phyloP scores from a whole-genome alignment of 306 rosid genomes.

The Cicer arietinum region DNA sequence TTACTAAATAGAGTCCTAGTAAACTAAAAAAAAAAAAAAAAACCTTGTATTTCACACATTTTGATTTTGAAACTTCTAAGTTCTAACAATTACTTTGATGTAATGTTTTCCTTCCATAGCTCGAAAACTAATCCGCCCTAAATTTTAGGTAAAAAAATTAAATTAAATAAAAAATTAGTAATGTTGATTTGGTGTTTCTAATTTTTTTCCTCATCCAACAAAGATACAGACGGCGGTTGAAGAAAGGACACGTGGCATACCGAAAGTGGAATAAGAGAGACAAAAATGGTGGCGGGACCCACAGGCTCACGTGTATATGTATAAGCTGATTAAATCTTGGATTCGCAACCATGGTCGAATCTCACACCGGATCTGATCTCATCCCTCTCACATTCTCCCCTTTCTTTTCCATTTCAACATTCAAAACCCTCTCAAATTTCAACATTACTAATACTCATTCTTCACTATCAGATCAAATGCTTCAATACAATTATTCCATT shows the following conservation, averaged over 20 bases:
- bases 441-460: constrained; percentile 4
- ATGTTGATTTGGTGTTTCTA: neutral
- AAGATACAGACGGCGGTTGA: constrained; percentile 46
- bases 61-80: too few relatives aligned
- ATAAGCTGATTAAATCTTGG: constrained; percentile 51
- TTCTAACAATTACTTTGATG: too few relatives aligned
- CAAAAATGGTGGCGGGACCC: constrained; percentile 51
- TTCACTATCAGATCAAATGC: constrained; percentile 43
- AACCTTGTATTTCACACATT: too few relatives aligned
- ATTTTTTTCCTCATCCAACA: constrained; percentile 33
- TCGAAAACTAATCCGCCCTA: too few relatives aligned
- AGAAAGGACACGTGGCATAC: constrained; percentile 51
- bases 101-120: too few relatives aligned
- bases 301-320: constrained; percentile 69
- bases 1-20: too few relatives aligned
- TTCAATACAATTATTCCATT: constrained; percentile 41
- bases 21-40: too few relatives aligned
- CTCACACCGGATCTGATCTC: constrained; percentile 58
- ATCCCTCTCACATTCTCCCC: neutral
- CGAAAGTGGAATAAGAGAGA: constrained; percentile 23
- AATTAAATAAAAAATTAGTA: too few relatives aligned
- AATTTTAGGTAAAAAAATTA: too few relatives aligned
- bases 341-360: constrained; percentile 48
- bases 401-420: neutral
- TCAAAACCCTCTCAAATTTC: neutral